phyloP scores from a whole-genome alignment of 2,329 filamentous ascomycete species.

The Ceratocystis albifundus region DNA sequence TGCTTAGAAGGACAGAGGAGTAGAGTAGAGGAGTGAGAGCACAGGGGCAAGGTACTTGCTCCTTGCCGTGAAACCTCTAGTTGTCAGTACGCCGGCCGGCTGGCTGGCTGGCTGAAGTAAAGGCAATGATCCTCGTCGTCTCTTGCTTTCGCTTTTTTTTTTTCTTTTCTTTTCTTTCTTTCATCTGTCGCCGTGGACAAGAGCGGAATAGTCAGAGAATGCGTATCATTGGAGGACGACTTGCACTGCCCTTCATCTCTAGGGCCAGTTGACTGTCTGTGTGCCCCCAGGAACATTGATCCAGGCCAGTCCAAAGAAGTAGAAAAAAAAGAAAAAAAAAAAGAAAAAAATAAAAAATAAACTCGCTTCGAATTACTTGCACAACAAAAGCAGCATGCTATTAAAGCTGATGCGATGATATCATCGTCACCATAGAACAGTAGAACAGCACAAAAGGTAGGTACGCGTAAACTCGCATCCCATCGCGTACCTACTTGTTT shows the following conservation, averaged over 20 bases:
- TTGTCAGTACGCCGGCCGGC: background rate
- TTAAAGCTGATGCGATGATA: background rate
- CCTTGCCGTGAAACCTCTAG: constrained; percentile 2
- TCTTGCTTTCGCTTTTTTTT: background rate
- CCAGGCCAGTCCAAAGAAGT: background rate
- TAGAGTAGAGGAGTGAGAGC: no score
- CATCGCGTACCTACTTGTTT: background rate
- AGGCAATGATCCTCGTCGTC: constrained; percentile 10
- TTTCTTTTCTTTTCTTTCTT: background rate
- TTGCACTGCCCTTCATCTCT: background rate
- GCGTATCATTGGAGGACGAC: background rate
- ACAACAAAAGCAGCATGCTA: background rate
- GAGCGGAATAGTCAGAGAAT: background rate
- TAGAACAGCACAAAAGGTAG: background rate
- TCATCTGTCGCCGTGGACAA: background rate
- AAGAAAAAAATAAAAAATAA: background rate
- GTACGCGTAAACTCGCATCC: constrained; percentile 3
- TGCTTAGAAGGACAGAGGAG: background rate
- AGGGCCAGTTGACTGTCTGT: background rate
- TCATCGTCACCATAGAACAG: background rate
- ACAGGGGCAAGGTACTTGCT: constrained; percentile 1
- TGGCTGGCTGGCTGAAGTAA: background rate
- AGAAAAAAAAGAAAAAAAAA: background rate
- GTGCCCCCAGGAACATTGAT: background rate
- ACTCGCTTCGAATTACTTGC: constrained; percentile 3